Percentiles rank a stretch among this genome's conserved stretches.
Conservation (phyloP, 176 grass and related monocot genomes). For the Alopecurus myosuroides region DNA sequence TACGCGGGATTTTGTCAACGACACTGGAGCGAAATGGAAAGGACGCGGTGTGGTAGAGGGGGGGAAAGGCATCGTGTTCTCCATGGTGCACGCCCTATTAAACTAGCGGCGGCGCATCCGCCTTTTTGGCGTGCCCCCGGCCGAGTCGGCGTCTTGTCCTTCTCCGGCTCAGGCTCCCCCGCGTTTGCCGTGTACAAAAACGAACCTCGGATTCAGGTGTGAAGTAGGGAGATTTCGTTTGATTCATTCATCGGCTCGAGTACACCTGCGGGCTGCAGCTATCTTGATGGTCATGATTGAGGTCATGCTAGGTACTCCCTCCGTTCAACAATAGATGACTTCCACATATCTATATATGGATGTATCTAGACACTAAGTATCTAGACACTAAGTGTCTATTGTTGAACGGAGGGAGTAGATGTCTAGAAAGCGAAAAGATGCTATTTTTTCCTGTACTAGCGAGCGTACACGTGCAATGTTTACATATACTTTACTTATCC, state of each 20-base stretch:
- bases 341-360: too few relatives aligned
- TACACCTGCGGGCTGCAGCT: neutral
- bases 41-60: neutral
- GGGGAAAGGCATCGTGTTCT: neutral
- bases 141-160: neutral
- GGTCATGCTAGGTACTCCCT: too few relatives aligned
- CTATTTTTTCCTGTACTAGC: neutral
- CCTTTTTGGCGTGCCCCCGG: slow-evolving; percentile 7
- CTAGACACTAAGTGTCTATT: too few relatives aligned
- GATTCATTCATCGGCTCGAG: neutral
- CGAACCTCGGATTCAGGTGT: neutral
- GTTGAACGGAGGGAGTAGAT: too few relatives aligned
- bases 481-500: too few relatives aligned
- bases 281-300: slow-evolving; percentile 3
- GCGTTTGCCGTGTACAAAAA: slow-evolving; percentile 5
- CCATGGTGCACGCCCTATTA: neutral
- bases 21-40: neutral
- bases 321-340: too few relatives aligned
- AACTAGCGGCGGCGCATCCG: neutral
- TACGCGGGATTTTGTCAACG: slow-evolving; percentile 25
- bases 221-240: neutral
- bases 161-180: neutral
- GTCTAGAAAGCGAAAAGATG: neutral
- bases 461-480: neutral
- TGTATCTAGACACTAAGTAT: too few relatives aligned